Evolutionary conservation across 257 asterid species (phyloP).

Genomic region (Euphrasia confusa): DNA sequence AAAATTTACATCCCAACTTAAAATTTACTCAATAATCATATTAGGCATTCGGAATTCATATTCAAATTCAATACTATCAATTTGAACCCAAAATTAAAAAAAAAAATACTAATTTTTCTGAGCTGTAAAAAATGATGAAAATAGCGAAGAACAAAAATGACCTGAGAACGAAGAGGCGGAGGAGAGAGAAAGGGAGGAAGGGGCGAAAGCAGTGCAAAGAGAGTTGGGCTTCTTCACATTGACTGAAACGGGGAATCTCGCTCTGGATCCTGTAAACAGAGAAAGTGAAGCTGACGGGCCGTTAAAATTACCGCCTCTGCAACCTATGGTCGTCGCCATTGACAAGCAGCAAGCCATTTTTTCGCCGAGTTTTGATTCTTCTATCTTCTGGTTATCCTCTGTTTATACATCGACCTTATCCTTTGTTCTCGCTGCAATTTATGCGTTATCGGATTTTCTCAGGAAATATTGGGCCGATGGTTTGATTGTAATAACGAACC

Average conservation of each 20-base stretch:
- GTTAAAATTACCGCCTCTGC: constrained; percentile 22
- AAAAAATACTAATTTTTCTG: background rate
- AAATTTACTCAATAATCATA: no score
- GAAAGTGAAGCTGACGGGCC: constrained; percentile 63
- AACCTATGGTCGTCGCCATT: constrained; percentile 32
- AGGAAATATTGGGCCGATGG: no score
- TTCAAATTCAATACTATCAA: no score
- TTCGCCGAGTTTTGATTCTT: background rate
- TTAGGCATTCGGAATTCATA: no score
- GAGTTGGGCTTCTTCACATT: constrained; percentile 33
- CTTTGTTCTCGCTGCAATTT: background rate
- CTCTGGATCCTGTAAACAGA: constrained; percentile 40
- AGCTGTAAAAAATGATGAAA: background rate
- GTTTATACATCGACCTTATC: constrained; percentile 33
- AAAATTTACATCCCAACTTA: no score
- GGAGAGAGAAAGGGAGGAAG: constrained; percentile 32
- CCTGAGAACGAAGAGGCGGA: constrained; percentile 46
- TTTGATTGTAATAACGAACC: no score
- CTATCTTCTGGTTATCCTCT: background rate
- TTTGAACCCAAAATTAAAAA: background rate
- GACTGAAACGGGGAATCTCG: constrained; percentile 34
- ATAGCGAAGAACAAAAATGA: constrained; percentile 6
- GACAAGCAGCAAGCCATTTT: constrained; percentile 66
- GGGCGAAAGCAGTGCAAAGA: constrained; percentile 51
- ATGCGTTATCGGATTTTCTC: no score